Base-by-base conservation (phyloP, 768 basidiomycete species). In the Coprinopsis strossmayeri region DNA sequence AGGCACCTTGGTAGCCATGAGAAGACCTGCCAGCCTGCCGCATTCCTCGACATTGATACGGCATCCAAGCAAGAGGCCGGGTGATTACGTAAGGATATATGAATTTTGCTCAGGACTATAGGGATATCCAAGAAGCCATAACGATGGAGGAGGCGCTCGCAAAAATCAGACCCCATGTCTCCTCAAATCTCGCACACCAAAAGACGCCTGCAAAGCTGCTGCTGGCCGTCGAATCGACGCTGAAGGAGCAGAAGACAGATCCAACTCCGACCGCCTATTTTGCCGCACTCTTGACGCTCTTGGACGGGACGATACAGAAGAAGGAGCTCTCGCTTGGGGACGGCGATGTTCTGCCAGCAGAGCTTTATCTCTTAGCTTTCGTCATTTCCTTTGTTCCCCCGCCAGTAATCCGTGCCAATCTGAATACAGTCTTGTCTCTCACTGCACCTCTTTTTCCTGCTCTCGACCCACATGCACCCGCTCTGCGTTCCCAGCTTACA, bases 231-330 rank as follows among this genome's bases (percentile, higher is more conserved):
- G 95, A 98, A 66, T 76, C 81, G 13, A 90, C 84, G 34, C 78
- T 84, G 56, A 68, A 74, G 55, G 87, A 90, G 57, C 83, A 85
- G 57, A 70, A 69, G 52, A 73, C 83, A 5, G 82, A 85, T 46
- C 66, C 69, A 34, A 76, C 86, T 5, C 76, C 94, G 5, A 92
- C 91, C 1, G 95, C 96, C 25, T 98, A 97, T 70, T 96, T 94
- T 66, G 90, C 92, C n/a, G 85, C 88, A 2, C 73, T 95, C 50
- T 70, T 91, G 42, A 91, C 91, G 11, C 87, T 89, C 5, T 74
- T 95, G 25, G 87, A 91, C 58, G 81, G 84, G 50, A 82, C 84
- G 10, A 64, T 91, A 21, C 80, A 82, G 67, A 83, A 75, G 60
- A 74, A 71, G 57, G 74, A 73, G 56, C 57, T 62, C 47, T 63